Evolutionary conservation across 78 protist genomes (phyloP), one percentile per base, ranked within the genome.

Genomic region (Dictyostelium citrinum): DNA sequence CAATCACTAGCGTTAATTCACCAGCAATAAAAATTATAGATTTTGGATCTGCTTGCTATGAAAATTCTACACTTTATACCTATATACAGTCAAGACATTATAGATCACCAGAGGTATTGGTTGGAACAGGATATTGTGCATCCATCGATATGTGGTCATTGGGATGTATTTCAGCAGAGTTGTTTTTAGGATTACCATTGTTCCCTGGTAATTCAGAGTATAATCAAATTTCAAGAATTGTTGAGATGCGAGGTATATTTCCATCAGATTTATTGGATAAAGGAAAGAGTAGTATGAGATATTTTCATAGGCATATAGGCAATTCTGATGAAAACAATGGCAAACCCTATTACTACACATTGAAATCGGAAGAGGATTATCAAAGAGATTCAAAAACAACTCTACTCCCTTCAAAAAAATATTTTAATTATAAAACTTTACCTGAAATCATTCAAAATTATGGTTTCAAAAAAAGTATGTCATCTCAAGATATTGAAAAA

Each of bases 101-200:
- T 82, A 88, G 99, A 29, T 84, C 99, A 55, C 99, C 99, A 35
- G 99, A 99, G 71, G 98, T 99, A 27, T 81, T 99, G 5, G 67
- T 98, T 24, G 99, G 99, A 20, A 24, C 58, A 8, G 74, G 33
- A n/a, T 95, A 95, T 83, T 22, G 82, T 27, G 10, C 80, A 16
- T 81, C 96, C 6, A 96, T 98, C 31, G 99, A 98, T 90, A 95
- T 97, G 82, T 97, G 98, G 98, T 90, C 96, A 10, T 45, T 95
- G 45, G 98, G 98, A 17, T 97, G 98, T 81, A 91, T 96, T 8
- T 71, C 90, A 1, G 96, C 97, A 8, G 99, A 98, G 90, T 86
- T 98, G 5, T 97, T 96, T 76, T 76, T 96, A 37, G 98, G 99
- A 6, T 80, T 96, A 16, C 99, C 99, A 14, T 74, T 98, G 3